Conservation (phyloP, 352 stramenopile genomes). For the Thraustotheca clavata region DNA sequence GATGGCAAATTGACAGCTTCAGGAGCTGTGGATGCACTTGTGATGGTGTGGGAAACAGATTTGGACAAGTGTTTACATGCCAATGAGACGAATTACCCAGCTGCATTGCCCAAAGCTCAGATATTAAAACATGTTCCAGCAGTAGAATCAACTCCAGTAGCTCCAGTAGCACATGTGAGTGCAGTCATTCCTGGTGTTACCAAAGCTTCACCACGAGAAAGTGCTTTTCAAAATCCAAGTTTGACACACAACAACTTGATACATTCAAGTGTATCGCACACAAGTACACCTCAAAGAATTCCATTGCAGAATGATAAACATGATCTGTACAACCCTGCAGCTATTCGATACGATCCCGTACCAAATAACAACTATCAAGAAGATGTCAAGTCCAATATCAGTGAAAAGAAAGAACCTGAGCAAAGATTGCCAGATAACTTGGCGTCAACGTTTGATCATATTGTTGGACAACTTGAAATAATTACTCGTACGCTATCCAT, state of each 20-base stretch:
- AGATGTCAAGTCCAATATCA: too few species aligned
- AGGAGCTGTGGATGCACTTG: constrained; percentile 61
- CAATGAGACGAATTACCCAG: constrained; percentile 21
- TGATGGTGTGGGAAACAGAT: constrained; percentile 82
- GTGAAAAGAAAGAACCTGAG: not conserved
- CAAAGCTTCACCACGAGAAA: too few species aligned
- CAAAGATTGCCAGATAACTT: constrained; percentile 27
- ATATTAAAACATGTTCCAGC: not conserved
- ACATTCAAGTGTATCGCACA: too few species aligned
- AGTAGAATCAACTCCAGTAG: not conserved
- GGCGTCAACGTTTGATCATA: constrained; percentile 72
- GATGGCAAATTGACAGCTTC: constrained; percentile 61
- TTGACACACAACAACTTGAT: too few species aligned
- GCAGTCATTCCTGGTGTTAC: too few species aligned
- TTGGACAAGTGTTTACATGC: constrained; percentile 64
- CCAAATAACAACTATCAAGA: not conserved
- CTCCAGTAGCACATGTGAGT: not conserved
- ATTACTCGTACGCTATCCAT: constrained; percentile 77
- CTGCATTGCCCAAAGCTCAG: constrained; percentile 10
- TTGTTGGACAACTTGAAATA: constrained; percentile 84
- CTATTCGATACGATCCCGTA: not conserved
- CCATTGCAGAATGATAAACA: not conserved
- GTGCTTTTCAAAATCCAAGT: too few species aligned
- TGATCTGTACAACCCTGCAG: not conserved
- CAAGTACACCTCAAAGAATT: too few species aligned